phyloP scores from a whole-genome alignment of 2,329 filamentous ascomycete species.

The Seiridium unicorne region DNA sequence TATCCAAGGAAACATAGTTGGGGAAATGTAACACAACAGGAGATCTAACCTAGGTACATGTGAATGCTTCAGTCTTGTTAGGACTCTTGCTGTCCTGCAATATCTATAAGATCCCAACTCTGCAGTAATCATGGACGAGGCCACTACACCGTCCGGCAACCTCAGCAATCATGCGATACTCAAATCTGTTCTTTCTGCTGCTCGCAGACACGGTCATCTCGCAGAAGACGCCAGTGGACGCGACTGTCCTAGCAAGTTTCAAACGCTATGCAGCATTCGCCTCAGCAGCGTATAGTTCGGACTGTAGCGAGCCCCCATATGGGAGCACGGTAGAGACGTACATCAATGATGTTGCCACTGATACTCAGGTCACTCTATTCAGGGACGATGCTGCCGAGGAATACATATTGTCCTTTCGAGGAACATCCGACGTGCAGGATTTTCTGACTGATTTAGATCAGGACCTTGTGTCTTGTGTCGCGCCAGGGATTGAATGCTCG shows the following conservation, averaged over 20 bases:
- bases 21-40: too few relatives aligned
- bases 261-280: conserved; percentile 3
- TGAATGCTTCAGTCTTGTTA: too few relatives aligned
- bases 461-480: conserved; percentile 5
- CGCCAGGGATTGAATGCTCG: background rate
- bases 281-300: conserved; percentile 1
- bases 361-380: conserved; percentile 1
- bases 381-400: conserved; percentile 1
- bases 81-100: too few relatives aligned
- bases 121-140: too few relatives aligned
- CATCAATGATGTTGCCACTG: background rate
- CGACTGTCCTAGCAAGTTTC: background rate
- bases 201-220: background rate
- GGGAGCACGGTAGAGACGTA: background rate
- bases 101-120: too few relatives aligned
- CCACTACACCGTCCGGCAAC: too few relatives aligned
- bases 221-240: background rate
- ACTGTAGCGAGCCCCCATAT: background rate
- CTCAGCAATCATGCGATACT: too few relatives aligned
- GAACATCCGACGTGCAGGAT: conserved; percentile 1
- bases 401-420: conserved; percentile 2
- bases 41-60: too few relatives aligned
- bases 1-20: too few relatives aligned
- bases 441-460: conserved; percentile 4
- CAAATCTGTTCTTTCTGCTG: too few relatives aligned